Percentiles rank a stretch among this genome's conserved stretches.
phyloP scores from a whole-genome alignment of 345 rosid species.

The Cardamine chenopodiifolia region DNA sequence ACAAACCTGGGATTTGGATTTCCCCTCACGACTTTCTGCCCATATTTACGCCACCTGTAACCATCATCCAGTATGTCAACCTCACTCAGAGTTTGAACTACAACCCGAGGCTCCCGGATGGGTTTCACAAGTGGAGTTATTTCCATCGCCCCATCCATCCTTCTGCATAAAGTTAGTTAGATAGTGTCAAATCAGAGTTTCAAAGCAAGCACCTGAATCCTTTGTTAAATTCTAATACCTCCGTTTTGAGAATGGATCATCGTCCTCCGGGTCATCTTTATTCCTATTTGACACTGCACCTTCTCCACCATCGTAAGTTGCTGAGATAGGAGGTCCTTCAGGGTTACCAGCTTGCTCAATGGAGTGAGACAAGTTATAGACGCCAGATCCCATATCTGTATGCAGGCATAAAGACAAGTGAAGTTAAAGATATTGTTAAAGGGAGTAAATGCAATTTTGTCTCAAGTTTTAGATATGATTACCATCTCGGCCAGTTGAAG shows the following conservation, averaged over 20 bases:
- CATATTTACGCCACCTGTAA: constrained; percentile 99
- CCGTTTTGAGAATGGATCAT: constrained; percentile 77
- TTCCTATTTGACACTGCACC: constrained; percentile 40
- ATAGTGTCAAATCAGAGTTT: constrained; percentile 22
- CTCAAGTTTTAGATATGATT: constrained; percentile 32
- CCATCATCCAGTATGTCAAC: constrained; percentile 98
- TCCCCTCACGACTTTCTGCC: constrained; percentile 97
- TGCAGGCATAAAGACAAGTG: constrained; percentile 21
- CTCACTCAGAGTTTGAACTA: constrained; percentile 96
- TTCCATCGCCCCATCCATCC: constrained; percentile 75
- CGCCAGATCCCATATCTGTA: constrained; percentile 63
- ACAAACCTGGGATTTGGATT: constrained; percentile 96
- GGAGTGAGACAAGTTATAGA: constrained; percentile 49
- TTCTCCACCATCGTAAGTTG: constrained; percentile 62
- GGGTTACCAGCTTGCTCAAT: constrained; percentile 55
- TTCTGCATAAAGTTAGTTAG: constrained; percentile 60
- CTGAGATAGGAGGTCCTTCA: constrained; percentile 57
- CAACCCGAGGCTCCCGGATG: constrained; percentile 96
- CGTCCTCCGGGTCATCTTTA: constrained; percentile 66
- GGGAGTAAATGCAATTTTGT: constrained; percentile 10
- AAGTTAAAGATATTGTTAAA: constrained; percentile 9
- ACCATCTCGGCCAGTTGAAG: constrained; percentile 66
- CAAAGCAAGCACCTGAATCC: constrained; percentile 11
- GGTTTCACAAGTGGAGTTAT: constrained; percentile 93
- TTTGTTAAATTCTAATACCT: constrained; percentile 56